Base-by-base conservation (phyloP, 805 yeast species). In the Saccharomycopsis capsularis region DNA sequence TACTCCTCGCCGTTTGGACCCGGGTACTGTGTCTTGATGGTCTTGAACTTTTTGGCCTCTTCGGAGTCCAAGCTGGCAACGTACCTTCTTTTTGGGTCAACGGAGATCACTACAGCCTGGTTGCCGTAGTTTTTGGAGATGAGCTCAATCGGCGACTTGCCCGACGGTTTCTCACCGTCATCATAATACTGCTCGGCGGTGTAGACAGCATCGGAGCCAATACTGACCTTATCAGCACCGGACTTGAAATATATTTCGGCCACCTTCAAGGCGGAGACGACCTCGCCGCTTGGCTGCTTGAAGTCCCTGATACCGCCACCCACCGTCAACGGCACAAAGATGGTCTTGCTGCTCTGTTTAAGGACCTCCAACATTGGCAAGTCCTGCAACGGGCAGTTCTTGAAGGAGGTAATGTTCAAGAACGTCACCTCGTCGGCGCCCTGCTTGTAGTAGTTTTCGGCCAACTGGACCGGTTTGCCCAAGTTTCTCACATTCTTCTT, bases 381-480 rank as follows among this genome's bases (percentile, higher is more conserved):
- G 62, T 93, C 99, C 53, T 74, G 79, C 42, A 91, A 65, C 2
- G 99, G 99, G 29, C 95, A 88, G 66, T 90, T 87, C 64, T 98
- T 77, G 69, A 93, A 93, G 3, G 97, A 89, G 0, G 99, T 95
- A 58, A 93, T 93, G 62, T 93, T 93, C 57, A 93, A 73, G 59
- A 93, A 93, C 0, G 98, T 91, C 30, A 93, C 81, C 65, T 93
- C 99, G 63, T 93, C 99, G 0, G 99, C 98, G 25, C 99, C 99
- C 67, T 93, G 97, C 35, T 74, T 68, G 60, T 86, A 93, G 63
- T 93, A 93, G 59, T 81, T 81, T 56, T 88, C 83, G 2, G 99
- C 99, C 64, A 93, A 69, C 60, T 87, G 87, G 0, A 93, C 96
- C 1, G 99, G 99, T 64, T 95, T 93, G 16, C 99, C 99, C 52